A percentile compares a stretch with the other conserved stretches of the same genome.
These are phyloP conservation scores for Rhodotorula babjevae DNA, from an alignment of 768 basidiomycete genomes.

Conservation along the genomic window DNA sequence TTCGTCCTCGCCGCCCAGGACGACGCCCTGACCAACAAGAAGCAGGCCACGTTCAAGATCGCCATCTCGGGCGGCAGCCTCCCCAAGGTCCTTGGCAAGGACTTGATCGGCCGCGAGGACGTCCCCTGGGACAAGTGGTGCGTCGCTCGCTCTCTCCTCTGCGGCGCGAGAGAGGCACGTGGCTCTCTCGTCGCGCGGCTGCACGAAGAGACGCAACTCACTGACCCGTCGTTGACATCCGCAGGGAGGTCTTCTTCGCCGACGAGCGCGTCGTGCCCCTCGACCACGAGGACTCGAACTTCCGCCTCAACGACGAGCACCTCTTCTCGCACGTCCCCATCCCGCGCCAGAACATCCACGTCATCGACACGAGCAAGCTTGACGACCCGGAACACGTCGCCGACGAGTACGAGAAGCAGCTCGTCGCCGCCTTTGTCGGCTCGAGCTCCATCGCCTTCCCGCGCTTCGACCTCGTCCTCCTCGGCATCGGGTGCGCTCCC, in stretches of 20 bases:
- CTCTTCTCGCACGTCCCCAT: constrained; percentile 82
- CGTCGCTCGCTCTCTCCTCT: constrained; percentile 26
- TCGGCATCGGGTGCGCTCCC: constrained; percentile 79
- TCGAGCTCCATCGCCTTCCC: constrained; percentile 94
- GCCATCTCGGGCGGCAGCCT: constrained; percentile 92
- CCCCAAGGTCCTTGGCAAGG: constrained; percentile 53
- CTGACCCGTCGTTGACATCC: no score
- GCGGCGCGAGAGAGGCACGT: background rate
- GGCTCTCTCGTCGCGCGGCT: no score
- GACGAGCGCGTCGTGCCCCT: constrained; percentile 94
- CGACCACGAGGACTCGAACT: constrained; percentile 89
- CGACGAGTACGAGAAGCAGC: constrained; percentile 54
- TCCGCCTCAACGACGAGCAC: constrained; percentile 63
- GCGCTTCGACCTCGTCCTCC: constrained; percentile 91
- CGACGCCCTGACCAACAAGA: constrained; percentile 78
- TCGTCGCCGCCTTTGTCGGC: constrained; percentile 85
- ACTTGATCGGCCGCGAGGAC: constrained; percentile 47
- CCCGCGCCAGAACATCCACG: constrained; percentile 69
- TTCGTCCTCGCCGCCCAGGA: constrained; percentile 84
- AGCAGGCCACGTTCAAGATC: constrained; percentile 82
- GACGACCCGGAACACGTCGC: constrained; percentile 50
- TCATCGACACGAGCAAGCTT: constrained; percentile 58
- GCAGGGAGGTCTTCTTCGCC: constrained; percentile 93
- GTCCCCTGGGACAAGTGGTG: constrained; percentile 95
- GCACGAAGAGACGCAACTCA: no score